These are phyloP conservation scores for Thraustochytrium sp. DNA, from an alignment of 352 stramenopile species.

Conservation along the genomic window DNA sequence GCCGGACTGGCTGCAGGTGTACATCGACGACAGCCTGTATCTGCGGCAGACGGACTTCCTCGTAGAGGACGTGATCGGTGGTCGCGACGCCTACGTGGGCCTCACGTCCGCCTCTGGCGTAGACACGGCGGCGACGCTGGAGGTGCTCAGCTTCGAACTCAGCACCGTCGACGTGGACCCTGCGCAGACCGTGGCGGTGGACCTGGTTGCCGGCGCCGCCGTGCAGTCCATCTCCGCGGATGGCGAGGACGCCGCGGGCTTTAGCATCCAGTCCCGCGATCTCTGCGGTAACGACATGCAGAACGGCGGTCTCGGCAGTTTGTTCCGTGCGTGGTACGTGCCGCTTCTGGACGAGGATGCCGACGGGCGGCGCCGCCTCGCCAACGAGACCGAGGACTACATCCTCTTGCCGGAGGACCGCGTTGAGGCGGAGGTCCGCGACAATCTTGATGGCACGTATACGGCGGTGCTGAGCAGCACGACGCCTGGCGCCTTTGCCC, in stretches of 20 bases:
- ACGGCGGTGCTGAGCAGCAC: neutral
- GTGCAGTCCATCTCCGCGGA: neutral
- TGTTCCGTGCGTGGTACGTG: neutral
- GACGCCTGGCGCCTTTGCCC: neutral
- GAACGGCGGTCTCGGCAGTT: constrained; percentile 22
- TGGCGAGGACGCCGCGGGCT: neutral
- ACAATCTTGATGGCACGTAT: constrained; percentile 36
- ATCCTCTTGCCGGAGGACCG: neutral
- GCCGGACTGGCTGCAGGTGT: constrained; percentile 41
- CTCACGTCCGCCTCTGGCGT: neutral
- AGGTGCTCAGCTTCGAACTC: constrained; percentile 10
- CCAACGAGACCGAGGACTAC: neutral
- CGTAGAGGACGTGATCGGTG: constrained; percentile 16
- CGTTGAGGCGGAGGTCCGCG: constrained; percentile 1
- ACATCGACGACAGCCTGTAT: constrained; percentile 43
- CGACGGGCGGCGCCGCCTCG: neutral
- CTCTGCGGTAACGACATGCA: constrained; percentile 33
- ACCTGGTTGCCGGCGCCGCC: neutral
- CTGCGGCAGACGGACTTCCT: constrained; percentile 22
- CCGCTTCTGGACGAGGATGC: neutral
- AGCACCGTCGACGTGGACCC: constrained; percentile 25
- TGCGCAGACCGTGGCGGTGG: neutral
- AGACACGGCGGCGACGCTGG: neutral
- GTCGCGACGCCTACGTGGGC: constrained; percentile 21
- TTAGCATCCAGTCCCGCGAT: constrained; percentile 18